Evolutionary conservation across 106 monocot genomes (phyloP).

Genomic region (Acanthochlamys bracteata): DNA sequence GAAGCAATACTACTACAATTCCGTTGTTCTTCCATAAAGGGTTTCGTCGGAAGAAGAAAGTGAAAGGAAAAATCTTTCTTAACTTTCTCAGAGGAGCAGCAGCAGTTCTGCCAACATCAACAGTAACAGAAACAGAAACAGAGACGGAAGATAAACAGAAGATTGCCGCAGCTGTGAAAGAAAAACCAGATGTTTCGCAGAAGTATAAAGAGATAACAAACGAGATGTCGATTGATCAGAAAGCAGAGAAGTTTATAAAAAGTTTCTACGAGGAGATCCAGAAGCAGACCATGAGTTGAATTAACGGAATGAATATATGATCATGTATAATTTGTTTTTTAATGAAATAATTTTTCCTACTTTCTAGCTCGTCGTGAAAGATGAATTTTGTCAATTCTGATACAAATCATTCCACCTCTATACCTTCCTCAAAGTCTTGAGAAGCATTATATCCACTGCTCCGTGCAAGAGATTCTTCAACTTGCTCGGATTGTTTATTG

Average conservation of each 20-base stretch:
- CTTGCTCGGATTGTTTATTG: background rate
- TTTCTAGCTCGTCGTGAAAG: no score
- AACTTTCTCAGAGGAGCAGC: background rate
- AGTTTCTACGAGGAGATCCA: background rate
- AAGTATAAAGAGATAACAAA: background rate
- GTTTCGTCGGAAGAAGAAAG: background rate
- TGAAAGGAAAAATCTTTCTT: background rate
- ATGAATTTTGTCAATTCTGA: no score
- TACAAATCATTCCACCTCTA: no score
- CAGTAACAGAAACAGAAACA: background rate
- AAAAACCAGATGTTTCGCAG: background rate
- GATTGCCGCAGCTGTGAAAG: background rate
- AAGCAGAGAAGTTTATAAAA: slow-evolving; percentile 1
- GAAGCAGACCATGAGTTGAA: background rate
- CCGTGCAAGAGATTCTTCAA: background rate
- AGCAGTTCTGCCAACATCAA: background rate
- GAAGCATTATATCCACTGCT: no score
- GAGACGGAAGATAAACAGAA: background rate
- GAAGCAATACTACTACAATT: no score
- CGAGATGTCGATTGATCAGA: background rate
- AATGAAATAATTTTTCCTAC: background rate
- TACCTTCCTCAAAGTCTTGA: no score
- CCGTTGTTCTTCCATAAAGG: background rate
- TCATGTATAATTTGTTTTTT: background rate
- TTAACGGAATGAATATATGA: background rate